Conservation (phyloP, 768 basidiomycete species). For the Suillus alpinus region DNA sequence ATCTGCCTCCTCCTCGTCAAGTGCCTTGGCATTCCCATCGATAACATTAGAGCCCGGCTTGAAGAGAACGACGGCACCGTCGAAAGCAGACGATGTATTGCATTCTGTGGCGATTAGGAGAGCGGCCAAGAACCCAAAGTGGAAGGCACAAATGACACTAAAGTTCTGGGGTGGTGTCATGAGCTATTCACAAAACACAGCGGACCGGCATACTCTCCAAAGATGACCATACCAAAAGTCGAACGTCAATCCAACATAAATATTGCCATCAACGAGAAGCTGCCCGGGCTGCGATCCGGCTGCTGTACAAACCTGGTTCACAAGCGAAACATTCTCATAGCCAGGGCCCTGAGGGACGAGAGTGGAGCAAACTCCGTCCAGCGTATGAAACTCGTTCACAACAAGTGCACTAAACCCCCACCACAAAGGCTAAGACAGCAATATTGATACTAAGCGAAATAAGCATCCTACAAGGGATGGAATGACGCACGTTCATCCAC, state of each 20-base stretch:
- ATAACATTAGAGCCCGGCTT: slow-evolving; percentile 49
- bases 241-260: slow-evolving; percentile 48
- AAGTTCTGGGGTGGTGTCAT: slow-evolving; percentile 42
- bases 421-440: background rate
- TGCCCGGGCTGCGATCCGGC: slow-evolving; percentile 64
- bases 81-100: slow-evolving; percentile 35
- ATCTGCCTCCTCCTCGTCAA: slow-evolving; percentile 30
- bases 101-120: slow-evolving; percentile 61
- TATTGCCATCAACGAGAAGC: slow-evolving; percentile 55
- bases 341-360: slow-evolving; percentile 62
- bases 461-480: background rate
- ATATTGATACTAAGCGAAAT: background rate
- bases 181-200: background rate
- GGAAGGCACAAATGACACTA: slow-evolving; percentile 69
- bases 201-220: slow-evolving; percentile 38
- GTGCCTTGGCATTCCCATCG: slow-evolving; percentile 17
- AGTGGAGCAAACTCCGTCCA: slow-evolving; percentile 57
- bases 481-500: background rate
- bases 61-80: slow-evolving; percentile 54
- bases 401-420: slow-evolving; percentile 67
- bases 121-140: slow-evolving; percentile 49
- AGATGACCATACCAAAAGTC: slow-evolving; percentile 44
- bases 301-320: slow-evolving; percentile 75
- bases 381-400: slow-evolving; percentile 79
- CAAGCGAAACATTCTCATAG: slow-evolving; percentile 52